These are phyloP conservation scores for Onygenales sp. DNA, from an alignment of 2,329 filamentous ascomycete genomes.

Conservation along the genomic window DNA sequence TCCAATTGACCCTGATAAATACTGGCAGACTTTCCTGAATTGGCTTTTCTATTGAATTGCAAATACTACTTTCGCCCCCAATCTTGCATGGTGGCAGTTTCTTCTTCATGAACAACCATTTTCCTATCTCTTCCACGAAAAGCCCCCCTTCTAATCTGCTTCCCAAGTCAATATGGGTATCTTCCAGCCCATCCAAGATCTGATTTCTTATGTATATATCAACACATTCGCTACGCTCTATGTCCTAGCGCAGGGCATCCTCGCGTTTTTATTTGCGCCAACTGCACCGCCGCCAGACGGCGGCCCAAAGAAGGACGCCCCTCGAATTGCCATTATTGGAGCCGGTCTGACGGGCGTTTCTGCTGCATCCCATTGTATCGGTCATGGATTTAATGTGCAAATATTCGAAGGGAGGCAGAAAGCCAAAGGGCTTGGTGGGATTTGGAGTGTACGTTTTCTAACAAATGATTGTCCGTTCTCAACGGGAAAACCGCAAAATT, in stretches of 20 bases:
- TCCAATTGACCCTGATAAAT: too few species aligned
- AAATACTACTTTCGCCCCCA: too few species aligned
- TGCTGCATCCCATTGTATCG: conserved; percentile 70
- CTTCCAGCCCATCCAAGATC: neutral
- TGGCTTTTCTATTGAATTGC: too few species aligned
- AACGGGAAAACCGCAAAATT: neutral
- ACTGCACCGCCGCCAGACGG: conserved; percentile 52
- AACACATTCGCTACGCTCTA: conserved; percentile 49
- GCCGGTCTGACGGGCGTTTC: conserved; percentile 67
- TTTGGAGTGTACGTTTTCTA: conserved; percentile 58
- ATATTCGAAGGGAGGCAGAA: conserved; percentile 65
- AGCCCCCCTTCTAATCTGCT: too few species aligned
- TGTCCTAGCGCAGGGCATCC: conserved; percentile 54
- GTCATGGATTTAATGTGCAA: conserved; percentile 73
- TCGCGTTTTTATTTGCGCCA: conserved; percentile 59
- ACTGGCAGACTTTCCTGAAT: too few species aligned
- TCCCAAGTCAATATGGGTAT: neutral
- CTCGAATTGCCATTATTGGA: conserved; percentile 60
- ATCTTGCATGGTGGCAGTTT: too few species aligned
- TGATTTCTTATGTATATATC: neutral
- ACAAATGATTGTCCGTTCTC: neutral
- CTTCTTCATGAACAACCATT: too few species aligned
- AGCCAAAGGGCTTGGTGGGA: conserved; percentile 59
- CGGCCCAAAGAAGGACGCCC: conserved; percentile 42
- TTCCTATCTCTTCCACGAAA: too few species aligned